Evolutionary conservation across 176 grass and related monocot species (phyloP).

Genomic region (Miscanthus lutarioriparius): DNA sequence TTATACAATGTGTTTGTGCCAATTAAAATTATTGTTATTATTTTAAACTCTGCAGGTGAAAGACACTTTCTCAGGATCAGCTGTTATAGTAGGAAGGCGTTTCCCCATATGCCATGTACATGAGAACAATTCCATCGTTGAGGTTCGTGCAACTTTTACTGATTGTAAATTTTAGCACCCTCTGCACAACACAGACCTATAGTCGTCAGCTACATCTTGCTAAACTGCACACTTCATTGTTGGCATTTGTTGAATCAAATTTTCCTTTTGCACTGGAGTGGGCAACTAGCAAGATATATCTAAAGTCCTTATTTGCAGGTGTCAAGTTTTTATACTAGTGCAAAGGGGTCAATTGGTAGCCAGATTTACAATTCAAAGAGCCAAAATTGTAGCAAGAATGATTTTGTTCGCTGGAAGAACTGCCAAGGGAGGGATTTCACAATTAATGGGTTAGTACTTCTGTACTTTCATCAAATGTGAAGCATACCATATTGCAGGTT

Average conservation of each 20-base stretch:
- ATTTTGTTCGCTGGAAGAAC: slow-evolving; percentile 88
- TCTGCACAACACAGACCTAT: not conserved
- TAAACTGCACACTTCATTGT: not conserved
- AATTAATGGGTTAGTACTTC: slow-evolving; percentile 73
- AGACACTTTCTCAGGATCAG: slow-evolving; percentile 68
- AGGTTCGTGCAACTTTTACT: slow-evolving; percentile 52
- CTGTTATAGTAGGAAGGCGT: slow-evolving; percentile 79
- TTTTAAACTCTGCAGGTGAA: slow-evolving; percentile 59
- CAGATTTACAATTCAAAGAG: slow-evolving; percentile 37
- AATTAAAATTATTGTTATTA: slow-evolving; percentile 38
- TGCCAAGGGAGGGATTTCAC: slow-evolving; percentile 88
- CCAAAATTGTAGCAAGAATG: slow-evolving; percentile 67
- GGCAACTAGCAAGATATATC: not conserved
- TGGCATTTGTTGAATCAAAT: slow-evolving; percentile 18
- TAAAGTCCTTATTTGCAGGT: slow-evolving; percentile 52
- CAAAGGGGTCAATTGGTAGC: slow-evolving; percentile 47
- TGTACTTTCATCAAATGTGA: slow-evolving; percentile 23
- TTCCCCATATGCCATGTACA: slow-evolving; percentile 97
- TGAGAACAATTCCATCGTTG: slow-evolving; percentile 63
- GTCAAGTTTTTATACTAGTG: slow-evolving; percentile 85
- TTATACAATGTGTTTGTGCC: slow-evolving; percentile 19
- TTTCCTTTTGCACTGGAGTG: slow-evolving; percentile 15
- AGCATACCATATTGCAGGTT: slow-evolving; percentile 14
- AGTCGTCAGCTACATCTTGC: not conserved
- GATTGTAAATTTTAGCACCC: not conserved